Evolutionary conservation across 1,139 yeast species (phyloP).

Genomic region (Diutina sp.): DNA sequence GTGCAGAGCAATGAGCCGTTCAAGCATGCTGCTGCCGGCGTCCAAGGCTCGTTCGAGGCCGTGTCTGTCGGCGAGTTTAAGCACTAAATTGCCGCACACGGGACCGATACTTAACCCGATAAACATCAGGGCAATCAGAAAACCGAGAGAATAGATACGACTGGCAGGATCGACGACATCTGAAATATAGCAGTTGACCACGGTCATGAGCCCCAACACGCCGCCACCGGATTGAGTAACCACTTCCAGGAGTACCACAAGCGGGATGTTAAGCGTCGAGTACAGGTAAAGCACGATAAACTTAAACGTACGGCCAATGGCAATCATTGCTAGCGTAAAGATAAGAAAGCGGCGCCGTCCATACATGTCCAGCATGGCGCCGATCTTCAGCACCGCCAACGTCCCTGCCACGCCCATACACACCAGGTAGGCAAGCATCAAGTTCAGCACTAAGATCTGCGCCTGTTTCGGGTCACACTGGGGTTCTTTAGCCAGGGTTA

Average conservation of each 20-base stretch:
- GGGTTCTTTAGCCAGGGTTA: background rate
- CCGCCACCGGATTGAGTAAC: slow-evolving; percentile 47
- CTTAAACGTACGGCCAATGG: slow-evolving; percentile 6
- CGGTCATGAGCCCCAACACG: slow-evolving; percentile 31
- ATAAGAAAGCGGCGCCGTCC: slow-evolving; percentile 42
- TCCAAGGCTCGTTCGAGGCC: background rate
- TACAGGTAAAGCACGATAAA: slow-evolving; percentile 17
- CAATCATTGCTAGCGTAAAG: slow-evolving; percentile 14
- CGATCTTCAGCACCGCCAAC: slow-evolving; percentile 34
- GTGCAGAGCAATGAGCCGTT: background rate
- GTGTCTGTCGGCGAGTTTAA: background rate
- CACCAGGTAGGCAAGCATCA: slow-evolving; percentile 17
- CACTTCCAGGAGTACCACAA: slow-evolving; percentile 22
- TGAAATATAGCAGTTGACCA: slow-evolving; percentile 47
- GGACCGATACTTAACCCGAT: slow-evolving; percentile 61
- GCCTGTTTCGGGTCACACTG: slow-evolving; percentile 19
- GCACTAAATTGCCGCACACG: slow-evolving; percentile 32
- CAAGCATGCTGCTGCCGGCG: background rate
- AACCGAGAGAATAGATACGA: slow-evolving; percentile 44
- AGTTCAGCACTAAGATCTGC: slow-evolving; percentile 24
- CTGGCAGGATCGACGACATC: slow-evolving; percentile 48
- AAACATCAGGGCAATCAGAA: slow-evolving; percentile 42
- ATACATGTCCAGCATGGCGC: slow-evolving; percentile 48
- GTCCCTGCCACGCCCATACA: slow-evolving; percentile 19
- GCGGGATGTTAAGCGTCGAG: slow-evolving; percentile 18